These are phyloP conservation scores for Diplodia seriata DNA, from an alignment of 2,329 filamentous ascomycete genomes.

Conservation along the genomic window DNA sequence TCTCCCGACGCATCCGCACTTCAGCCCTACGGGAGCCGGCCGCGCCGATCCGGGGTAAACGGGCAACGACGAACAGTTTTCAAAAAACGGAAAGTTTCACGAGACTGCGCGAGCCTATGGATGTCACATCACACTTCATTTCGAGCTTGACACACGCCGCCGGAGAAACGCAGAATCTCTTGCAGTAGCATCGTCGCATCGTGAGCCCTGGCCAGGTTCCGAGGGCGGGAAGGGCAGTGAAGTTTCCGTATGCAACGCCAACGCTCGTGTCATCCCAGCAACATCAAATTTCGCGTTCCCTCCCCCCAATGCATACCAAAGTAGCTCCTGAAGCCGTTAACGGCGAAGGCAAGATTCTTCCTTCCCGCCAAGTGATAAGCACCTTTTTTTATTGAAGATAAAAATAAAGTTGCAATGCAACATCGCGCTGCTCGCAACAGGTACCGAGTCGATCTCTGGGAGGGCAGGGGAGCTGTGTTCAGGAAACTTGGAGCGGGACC, in stretches of 20 bases:
- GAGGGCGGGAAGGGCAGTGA: background rate
- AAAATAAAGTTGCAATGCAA: background rate
- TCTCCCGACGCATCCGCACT: background rate
- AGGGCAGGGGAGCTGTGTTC: background rate
- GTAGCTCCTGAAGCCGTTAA: constrained; percentile 2
- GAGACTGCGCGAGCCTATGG: background rate
- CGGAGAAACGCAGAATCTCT: background rate
- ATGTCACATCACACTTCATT: background rate
- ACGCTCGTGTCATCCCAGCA: background rate
- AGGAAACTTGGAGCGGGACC: background rate
- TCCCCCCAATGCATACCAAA: background rate
- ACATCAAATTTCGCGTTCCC: background rate
- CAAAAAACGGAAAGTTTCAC: background rate
- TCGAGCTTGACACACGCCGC: background rate
- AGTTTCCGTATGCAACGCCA: background rate
- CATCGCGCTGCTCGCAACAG: background rate
- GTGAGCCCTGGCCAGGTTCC: background rate
- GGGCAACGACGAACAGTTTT: background rate
- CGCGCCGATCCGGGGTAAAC: background rate
- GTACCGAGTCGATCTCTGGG: background rate
- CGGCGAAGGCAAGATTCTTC: background rate
- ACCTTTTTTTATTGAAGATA: background rate
- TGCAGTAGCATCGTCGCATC: background rate
- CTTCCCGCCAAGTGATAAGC: background rate
- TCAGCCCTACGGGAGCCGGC: background rate